phyloP scores from a whole-genome alignment of 176 grass and related monocot genomes.

The Coix lacrymajobi region DNA sequence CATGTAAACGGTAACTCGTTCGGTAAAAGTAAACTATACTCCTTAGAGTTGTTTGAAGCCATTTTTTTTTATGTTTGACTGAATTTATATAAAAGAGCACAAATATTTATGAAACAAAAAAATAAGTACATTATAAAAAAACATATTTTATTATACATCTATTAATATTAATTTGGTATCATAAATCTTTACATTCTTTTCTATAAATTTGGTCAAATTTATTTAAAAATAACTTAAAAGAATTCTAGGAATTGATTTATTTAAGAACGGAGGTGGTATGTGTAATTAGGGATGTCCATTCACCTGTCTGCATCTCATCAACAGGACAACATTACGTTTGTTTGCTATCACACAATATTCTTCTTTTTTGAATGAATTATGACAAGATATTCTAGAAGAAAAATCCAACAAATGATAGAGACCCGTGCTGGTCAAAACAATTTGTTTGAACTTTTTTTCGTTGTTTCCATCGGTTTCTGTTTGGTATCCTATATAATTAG shows the following conservation, averaged over 20 bases:
- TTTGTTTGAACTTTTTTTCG: not conserved
- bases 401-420: not conserved
- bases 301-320: not conserved
- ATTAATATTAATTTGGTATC: not conserved
- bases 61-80: not conserved
- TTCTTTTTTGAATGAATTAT: not conserved
- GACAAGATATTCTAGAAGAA: not conserved
- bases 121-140: not conserved
- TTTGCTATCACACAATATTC: not conserved
- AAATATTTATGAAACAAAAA: not conserved
- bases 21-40: not conserved
- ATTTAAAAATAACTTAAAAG: not conserved
- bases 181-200: not conserved
- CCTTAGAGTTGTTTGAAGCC: not conserved
- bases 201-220: not conserved
- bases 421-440: not conserved
- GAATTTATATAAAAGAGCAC: not conserved
- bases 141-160: not conserved
- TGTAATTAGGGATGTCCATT: not conserved
- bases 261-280: not conserved
- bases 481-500: not conserved
- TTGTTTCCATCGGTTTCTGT: not conserved
- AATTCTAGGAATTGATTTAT: not conserved
- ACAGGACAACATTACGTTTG: not conserved
- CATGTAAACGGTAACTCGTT: not conserved